phyloP scores from a whole-genome alignment of 129 eudicot species.

The Centella asiatica region DNA sequence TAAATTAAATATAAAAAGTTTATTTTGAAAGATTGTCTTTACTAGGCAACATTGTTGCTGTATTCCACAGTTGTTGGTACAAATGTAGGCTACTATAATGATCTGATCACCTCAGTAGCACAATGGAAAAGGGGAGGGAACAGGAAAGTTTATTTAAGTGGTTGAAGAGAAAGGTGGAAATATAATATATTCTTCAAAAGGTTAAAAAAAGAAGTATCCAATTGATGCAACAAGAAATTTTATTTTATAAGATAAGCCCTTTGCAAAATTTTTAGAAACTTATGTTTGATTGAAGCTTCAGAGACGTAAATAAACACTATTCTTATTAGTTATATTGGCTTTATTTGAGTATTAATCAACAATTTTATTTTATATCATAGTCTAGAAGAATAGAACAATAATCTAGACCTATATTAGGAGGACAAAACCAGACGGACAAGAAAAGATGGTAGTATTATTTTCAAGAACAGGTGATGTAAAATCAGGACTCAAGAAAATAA shows the following conservation, averaged over 20 bases:
- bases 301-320: too few species aligned
- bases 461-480: not conserved
- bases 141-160: not conserved
- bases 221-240: too few species aligned
- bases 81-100: not conserved
- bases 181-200: not conserved
- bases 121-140: not conserved
- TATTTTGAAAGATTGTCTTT: too few species aligned
- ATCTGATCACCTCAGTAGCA: not conserved
- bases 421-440: too few species aligned
- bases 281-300: too few species aligned
- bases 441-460: too few species aligned
- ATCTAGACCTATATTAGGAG: not conserved
- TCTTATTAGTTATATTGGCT: too few species aligned
- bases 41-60: too few species aligned
- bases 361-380: not conserved
- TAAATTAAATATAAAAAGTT: slow-evolving; percentile 2
- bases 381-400: not conserved
- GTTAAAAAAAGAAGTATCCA: too few species aligned
- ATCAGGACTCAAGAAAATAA: too few species aligned
- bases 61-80: not conserved
- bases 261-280: too few species aligned
- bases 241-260: too few species aligned
- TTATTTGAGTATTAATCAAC: not conserved
- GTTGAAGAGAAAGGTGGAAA: not conserved